Base-by-base conservation (phyloP, 805 yeast species). In the Starmerella sirachaensis region DNA sequence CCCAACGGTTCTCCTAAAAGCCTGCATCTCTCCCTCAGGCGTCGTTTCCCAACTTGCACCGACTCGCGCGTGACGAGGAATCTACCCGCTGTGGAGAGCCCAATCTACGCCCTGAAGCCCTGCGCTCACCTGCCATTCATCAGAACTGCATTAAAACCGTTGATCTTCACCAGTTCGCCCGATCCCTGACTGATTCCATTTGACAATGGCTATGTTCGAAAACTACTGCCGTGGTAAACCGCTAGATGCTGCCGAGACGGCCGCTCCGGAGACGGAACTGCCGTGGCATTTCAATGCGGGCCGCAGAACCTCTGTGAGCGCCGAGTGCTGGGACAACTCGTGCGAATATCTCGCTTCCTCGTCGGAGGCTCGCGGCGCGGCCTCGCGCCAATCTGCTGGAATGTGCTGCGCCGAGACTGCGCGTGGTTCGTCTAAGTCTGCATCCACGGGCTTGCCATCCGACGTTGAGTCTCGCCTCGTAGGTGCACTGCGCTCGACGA, bases 291-390 rank as follows among this genome's bases (percentile, higher is more conserved):
- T 48, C 33, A 38, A 47, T 19, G 43, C 45, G 22, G 57, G 84
- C 82, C 37, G 95, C 64, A 75, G 96, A 63, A 80, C 85, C 3
- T 78, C 93, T 16, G 95, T 85, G 11, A 74, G 85, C 39, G 95
- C 94, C 5, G 96, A 85, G 40, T 46, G 50, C 38, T 41, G 44
- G 38, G 24, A 14, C 34, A 35, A 41, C 29, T 42, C 45, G 18
- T 41, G 32, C 38, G 39, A 35, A 18, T 37, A 30, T 17, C 14
- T 18, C 18, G 21, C 19, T 18, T 22, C 19, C 37, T 8, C 28
- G 7, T 25, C 18, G 6, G 24, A 23, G 23, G 35, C 36, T 26
- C 31, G 37, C 21, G n/a, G n/a, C n/a, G n/a, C n/a, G n/a, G n/a
- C n/a, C n/a, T n/a, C n/a, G n/a, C n/a, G n/a, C n/a, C n/a, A n/a